Conservation (phyloP, 345 rosid genomes). For the Citrus sp. region DNA sequence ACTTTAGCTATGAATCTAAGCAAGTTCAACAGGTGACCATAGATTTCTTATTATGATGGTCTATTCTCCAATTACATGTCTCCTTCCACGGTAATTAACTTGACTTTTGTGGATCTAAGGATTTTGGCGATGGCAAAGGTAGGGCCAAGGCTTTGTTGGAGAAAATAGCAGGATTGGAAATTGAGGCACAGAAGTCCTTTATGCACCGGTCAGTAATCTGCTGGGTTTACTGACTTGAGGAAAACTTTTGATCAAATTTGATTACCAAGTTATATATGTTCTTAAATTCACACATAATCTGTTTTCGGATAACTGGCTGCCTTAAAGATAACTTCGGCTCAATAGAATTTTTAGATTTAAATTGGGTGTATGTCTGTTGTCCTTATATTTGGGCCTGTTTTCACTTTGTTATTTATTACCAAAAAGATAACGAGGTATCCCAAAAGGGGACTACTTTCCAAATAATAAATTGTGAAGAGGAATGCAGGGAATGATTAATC, state of each 20-base stretch:
- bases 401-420: background rate
- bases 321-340: background rate
- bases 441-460: background rate
- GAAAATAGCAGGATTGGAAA: constrained; percentile 72
- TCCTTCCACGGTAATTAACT: constrained; percentile 10
- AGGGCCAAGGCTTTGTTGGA: constrained; percentile 77
- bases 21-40: constrained; percentile 65
- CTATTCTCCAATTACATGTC: constrained; percentile 8
- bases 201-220: constrained; percentile 85
- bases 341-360: background rate
- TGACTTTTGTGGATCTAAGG: constrained; percentile 38
- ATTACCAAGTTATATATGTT: background rate
- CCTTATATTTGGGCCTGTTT: background rate
- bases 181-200: constrained; percentile 96
- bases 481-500: background rate
- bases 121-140: constrained; percentile 74
- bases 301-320: background rate
- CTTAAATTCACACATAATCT: background rate
- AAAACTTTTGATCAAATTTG: constrained; percentile 2
- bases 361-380: background rate
- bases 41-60: constrained; percentile 8
- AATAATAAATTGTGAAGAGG: background rate
- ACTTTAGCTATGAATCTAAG: constrained; percentile 47
- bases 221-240: constrained; percentile 8
- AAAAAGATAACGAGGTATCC: background rate